These are phyloP conservation scores for Serendipita sp. DNA, from an alignment of 768 basidiomycete species.

Conservation along the genomic window DNA sequence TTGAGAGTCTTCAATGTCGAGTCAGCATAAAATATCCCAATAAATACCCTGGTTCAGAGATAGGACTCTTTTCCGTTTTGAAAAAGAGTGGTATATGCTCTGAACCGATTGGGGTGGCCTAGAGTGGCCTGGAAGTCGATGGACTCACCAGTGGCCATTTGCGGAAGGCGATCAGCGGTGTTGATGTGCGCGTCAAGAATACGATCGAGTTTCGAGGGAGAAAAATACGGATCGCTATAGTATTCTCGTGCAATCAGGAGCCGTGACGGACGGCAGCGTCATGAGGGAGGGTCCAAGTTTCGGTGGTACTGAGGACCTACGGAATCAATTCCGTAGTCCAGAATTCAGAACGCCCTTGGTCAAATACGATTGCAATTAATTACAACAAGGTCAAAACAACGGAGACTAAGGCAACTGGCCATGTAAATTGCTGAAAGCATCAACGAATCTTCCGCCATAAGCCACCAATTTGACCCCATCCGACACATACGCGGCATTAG, in stretches of 20 bases:
- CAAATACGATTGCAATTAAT: too few relatives aligned
- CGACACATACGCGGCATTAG: too few relatives aligned
- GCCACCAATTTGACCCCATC: too few relatives aligned
- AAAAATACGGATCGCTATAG: not conserved
- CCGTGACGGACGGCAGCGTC: not conserved
- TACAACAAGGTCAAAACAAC: too few relatives aligned
- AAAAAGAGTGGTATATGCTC: not conserved
- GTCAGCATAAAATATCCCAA: not conserved
- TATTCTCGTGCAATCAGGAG: not conserved
- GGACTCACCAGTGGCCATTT: constrained; percentile 3
- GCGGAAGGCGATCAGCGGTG: not conserved
- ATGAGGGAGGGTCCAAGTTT: not conserved
- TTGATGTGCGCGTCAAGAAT: not conserved
- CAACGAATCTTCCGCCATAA: too few relatives aligned
- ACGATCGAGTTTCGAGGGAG: not conserved
- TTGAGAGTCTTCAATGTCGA: not conserved
- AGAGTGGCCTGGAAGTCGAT: not conserved
- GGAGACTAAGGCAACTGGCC: too few relatives aligned
- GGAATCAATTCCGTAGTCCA: too few relatives aligned
- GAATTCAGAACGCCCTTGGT: too few relatives aligned
- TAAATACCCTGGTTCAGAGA: not conserved
- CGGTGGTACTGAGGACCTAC: not conserved
- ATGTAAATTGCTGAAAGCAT: too few relatives aligned
- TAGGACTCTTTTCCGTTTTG: not conserved
- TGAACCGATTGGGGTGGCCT: not conserved